Evolutionary conservation across 2,329 filamentous ascomycete species (phyloP).

Genomic region (Magnaporthiopsis incrustans): DNA sequence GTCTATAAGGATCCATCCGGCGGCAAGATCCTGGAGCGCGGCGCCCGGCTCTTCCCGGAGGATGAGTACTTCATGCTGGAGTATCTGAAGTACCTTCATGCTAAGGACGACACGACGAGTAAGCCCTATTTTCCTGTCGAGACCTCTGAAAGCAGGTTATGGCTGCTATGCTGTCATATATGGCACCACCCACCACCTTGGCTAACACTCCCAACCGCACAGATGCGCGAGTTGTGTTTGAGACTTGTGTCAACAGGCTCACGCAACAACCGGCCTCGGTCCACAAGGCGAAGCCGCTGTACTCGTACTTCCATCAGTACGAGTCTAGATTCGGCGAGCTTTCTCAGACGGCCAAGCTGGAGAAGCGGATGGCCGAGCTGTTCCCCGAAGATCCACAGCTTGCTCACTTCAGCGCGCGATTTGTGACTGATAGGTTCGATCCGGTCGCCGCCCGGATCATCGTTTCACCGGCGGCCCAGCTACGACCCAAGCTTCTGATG

Average conservation of each 20-base stretch:
- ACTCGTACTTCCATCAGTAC: conserved; percentile 88
- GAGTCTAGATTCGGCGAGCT: conserved; percentile 93
- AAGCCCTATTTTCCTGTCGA: conserved; percentile 30
- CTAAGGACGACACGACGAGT: conserved; percentile 90
- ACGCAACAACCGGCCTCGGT: conserved; percentile 67
- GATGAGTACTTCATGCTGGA: conserved; percentile 91
- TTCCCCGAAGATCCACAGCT: conserved; percentile 81
- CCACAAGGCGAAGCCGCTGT: conserved; percentile 73
- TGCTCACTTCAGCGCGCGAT: conserved; percentile 67
- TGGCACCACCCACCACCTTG: neutral
- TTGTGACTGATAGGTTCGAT: conserved; percentile 67
- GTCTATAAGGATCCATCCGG: conserved; percentile 93
- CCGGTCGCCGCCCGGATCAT: conserved; percentile 75
- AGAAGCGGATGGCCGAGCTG: conserved; percentile 87
- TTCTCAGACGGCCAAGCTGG: conserved; percentile 80
- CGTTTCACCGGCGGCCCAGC: conserved; percentile 72
- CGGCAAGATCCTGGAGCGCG: conserved; percentile 92
- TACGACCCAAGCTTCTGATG: conserved; percentile 50
- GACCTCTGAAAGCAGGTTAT: neutral
- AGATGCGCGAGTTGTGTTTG: conserved; percentile 94
- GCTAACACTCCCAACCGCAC: conserved; percentile 13
- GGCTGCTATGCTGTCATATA: neutral
- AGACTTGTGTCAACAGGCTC: conserved; percentile 81
- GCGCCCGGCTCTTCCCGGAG: conserved; percentile 85
- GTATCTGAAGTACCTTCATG: conserved; percentile 90